phyloP scores from a whole-genome alignment of 345 rosid genomes.

The Rhodamnia rubescens region DNA sequence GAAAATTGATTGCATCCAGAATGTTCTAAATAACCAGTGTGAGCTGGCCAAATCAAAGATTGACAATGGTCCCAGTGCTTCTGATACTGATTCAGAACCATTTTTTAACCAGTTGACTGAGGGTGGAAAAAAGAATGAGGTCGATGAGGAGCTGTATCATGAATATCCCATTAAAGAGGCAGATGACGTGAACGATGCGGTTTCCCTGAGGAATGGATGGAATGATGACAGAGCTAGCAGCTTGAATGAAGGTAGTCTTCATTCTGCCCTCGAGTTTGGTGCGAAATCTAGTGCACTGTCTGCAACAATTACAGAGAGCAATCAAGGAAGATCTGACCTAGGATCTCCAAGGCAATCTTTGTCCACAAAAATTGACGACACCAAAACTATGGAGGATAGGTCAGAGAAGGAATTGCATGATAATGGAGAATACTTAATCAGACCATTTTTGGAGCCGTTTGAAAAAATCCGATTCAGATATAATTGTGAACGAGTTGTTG shows the following conservation, averaged over 20 bases:
- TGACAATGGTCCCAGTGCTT: slow-evolving; percentile 47
- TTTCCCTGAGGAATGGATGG: slow-evolving; percentile 67
- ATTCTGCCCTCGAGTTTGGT: slow-evolving; percentile 89
- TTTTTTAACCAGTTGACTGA: slow-evolving; percentile 51
- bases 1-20: slow-evolving; percentile 69
- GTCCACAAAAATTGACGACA: slow-evolving; percentile 53
- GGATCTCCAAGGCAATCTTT: slow-evolving; percentile 78
- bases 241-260: slow-evolving; percentile 90
- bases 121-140: slow-evolving; percentile 17
- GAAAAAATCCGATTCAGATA: slow-evolving; percentile 87
- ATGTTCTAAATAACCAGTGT: slow-evolving; percentile 66
- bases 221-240: slow-evolving; percentile 85
- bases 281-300: slow-evolving; percentile 73
- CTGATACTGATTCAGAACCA: slow-evolving; percentile 58
- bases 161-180: slow-evolving; percentile 44
- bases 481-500: slow-evolving; percentile 94
- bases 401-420: slow-evolving; percentile 84
- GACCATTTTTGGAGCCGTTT: slow-evolving; percentile 92
- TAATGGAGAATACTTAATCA: slow-evolving; percentile 93
- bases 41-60: slow-evolving; percentile 54
- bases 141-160: slow-evolving; percentile 46
- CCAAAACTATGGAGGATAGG: slow-evolving; percentile 47
- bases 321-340: slow-evolving; percentile 53
- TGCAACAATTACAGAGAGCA: slow-evolving; percentile 64
- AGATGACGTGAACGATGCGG: slow-evolving; percentile 36